Conservation (phyloP, 495 filamentous ascomycete genomes). For the Tuber indicum region DNA sequence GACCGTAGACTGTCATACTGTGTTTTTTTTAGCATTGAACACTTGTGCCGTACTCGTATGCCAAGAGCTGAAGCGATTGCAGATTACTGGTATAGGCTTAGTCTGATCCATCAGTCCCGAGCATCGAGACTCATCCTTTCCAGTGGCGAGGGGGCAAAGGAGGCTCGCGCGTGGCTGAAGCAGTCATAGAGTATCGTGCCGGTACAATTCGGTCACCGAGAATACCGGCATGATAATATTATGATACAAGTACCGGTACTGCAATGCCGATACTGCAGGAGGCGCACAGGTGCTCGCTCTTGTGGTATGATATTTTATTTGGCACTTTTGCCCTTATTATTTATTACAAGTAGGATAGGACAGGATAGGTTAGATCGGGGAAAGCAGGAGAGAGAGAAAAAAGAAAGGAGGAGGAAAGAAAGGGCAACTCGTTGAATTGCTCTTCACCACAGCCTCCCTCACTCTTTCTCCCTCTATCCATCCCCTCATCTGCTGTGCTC, state of each 20-base stretch:
- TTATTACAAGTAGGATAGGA: too few relatives aligned
- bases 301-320: background rate
- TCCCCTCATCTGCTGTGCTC: background rate
- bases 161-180: background rate
- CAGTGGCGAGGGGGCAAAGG: background rate
- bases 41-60: too few relatives aligned
- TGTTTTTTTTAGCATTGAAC: background rate
- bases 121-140: too few relatives aligned
- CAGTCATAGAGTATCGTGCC: background rate
- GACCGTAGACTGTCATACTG: background rate
- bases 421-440: background rate
- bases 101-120: too few relatives aligned
- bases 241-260: too few relatives aligned
- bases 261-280: background rate
- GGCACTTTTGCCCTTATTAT: background rate
- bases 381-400: background rate
- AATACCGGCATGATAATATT: background rate
- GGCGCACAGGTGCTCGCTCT: background rate
- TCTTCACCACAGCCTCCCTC: background rate
- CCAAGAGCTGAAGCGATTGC: too few relatives aligned
- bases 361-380: too few relatives aligned
- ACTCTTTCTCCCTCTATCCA: background rate
- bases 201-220: background rate
- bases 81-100: too few relatives aligned
- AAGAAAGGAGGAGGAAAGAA: background rate